Percentiles rank a stretch among this genome's conserved stretches.
Conservation (phyloP, 2,329 filamentous ascomycete species). For the Penicillium sp. region DNA sequence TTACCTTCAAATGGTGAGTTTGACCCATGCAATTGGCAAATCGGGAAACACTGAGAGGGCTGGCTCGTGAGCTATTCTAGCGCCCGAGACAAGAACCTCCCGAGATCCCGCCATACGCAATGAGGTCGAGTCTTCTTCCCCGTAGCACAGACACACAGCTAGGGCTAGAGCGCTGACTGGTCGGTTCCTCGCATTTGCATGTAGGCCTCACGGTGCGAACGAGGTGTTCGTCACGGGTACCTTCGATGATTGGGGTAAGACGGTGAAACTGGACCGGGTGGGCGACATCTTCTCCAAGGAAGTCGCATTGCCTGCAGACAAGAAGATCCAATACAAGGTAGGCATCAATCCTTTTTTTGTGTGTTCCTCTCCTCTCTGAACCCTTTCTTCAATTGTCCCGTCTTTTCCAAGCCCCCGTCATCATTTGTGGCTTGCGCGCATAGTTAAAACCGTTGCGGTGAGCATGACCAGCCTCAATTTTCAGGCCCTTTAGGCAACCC, state of each 20-base stretch:
- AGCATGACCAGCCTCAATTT: constrained; percentile 6
- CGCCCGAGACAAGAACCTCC: constrained; percentile 8
- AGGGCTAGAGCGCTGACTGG: constrained; percentile 37
- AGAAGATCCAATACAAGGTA: constrained; percentile 96
- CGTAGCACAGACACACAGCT: constrained; percentile 23
- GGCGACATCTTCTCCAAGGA: constrained; percentile 78
- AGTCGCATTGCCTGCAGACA: constrained; percentile 70
- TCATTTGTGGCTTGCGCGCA: constrained; percentile 8
- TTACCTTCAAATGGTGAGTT: constrained; percentile 49
- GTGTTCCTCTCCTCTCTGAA: constrained; percentile 5
- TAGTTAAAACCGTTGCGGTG: constrained; percentile 30
- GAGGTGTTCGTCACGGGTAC: constrained; percentile 95
- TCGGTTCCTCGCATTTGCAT: constrained; percentile 37
- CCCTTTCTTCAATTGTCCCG: constrained; percentile 8
- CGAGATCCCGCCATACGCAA: constrained; percentile 10
- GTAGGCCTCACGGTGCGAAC: constrained; percentile 80
- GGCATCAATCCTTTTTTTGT: constrained; percentile 38
- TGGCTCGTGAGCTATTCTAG: constrained; percentile 13
- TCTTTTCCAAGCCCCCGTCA: not conserved
- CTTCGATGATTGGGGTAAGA: constrained; percentile 93
- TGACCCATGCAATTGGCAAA: not conserved
- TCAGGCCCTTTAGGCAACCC: constrained; percentile 15
- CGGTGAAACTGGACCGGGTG: constrained; percentile 78
- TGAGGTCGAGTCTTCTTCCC: constrained; percentile 17
- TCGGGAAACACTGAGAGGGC: not conserved